Conservation (phyloP, 306 rosid species). For the Fragaria vesca region DNA sequence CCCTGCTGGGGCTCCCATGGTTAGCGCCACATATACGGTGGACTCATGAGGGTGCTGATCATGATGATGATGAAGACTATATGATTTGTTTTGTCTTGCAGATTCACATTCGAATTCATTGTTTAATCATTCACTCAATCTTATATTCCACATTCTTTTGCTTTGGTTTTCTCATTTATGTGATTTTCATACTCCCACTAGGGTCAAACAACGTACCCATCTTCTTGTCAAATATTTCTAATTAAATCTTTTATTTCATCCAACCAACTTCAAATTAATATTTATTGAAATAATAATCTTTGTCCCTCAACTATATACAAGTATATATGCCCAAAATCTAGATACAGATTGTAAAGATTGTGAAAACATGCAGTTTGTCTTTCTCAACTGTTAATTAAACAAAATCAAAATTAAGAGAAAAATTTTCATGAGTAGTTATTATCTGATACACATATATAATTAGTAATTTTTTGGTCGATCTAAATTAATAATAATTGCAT, state of each 20-base stretch:
- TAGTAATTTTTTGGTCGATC: no score
- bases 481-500: no score
- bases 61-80: neutral
- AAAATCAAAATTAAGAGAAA: no score
- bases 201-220: neutral
- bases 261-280: neutral
- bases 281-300: neutral
- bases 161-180: neutral
- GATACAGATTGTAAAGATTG: neutral
- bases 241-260: neutral
- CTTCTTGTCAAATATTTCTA: neutral
- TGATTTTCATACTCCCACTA: neutral
- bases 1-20: neutral
- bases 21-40: neutral
- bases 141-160: slow-evolving; percentile 7
- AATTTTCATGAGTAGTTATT: no score
- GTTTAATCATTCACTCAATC: slow-evolving; percentile 8
- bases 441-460: no score
- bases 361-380: neutral
- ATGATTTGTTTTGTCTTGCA: neutral
- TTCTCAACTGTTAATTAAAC: no score
- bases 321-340: neutral
- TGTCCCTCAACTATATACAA: neutral
- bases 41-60: neutral
- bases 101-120: neutral